Conservation (phyloP, 345 rosid genomes). For the Citrus glauca region DNA sequence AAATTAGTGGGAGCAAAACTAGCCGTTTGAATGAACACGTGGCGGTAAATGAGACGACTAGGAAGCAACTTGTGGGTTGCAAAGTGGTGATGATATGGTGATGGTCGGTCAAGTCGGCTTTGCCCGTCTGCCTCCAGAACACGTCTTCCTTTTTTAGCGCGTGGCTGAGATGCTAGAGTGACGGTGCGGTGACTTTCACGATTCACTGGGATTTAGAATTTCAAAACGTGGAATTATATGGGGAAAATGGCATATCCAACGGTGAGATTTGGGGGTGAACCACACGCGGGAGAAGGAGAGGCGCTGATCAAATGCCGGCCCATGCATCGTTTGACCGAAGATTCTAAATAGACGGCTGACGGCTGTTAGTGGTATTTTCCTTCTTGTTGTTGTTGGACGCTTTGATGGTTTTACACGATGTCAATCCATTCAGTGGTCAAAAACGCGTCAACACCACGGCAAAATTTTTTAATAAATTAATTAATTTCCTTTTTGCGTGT, state of each 20-base stretch:
- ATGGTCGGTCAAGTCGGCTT: slow-evolving; percentile 41
- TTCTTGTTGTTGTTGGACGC: neutral
- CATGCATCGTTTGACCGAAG: slow-evolving; percentile 10
- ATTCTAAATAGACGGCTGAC: slow-evolving; percentile 22
- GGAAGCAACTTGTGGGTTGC: slow-evolving; percentile 21
- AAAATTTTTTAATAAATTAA: neutral
- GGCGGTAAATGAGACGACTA: slow-evolving; percentile 9
- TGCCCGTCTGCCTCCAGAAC: slow-evolving; percentile 4
- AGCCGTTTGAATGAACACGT: slow-evolving; percentile 45
- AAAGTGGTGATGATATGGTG: slow-evolving; percentile 31
- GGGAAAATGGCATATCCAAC: neutral
- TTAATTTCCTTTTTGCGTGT: neutral
- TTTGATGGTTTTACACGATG: neutral
- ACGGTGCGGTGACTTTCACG: neutral
- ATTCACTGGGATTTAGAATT: too few relatives aligned
- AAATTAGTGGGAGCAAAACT: slow-evolving; percentile 17
- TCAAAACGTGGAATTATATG: neutral
- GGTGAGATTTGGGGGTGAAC: neutral
- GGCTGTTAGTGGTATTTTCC: neutral
- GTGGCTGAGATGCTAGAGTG: neutral
- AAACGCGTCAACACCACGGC: slow-evolving; percentile 1
- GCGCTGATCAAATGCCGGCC: neutral
- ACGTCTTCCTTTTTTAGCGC: neutral
- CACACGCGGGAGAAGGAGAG: neutral
- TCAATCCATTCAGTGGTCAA: neutral